Evolutionary conservation across 208 protist species (phyloP).

Genomic region (Borovskyia barvae): DNA sequence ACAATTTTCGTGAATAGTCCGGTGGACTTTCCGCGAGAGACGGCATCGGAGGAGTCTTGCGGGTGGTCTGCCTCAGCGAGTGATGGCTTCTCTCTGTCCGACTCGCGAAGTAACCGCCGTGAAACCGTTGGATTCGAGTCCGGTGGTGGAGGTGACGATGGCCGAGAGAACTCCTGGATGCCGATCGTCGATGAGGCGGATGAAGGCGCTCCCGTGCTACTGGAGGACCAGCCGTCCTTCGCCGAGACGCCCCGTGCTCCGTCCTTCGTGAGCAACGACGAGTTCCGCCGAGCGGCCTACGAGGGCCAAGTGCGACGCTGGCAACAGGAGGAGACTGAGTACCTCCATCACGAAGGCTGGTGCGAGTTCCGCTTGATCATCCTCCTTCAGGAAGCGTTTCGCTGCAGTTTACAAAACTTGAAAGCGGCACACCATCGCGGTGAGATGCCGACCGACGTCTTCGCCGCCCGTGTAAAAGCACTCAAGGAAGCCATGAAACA

Average conservation of each 20-base stretch:
- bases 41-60: not conserved
- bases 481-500: conserved; percentile 5
- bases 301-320: conserved; percentile 23
- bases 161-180: conserved; percentile 15
- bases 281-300: conserved; percentile 21
- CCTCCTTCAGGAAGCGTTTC: conserved; percentile 47
- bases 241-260: not conserved
- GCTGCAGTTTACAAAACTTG: conserved; percentile 13
- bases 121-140: not conserved
- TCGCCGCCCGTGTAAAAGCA: not conserved
- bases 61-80: conserved; percentile 18
- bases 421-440: not conserved
- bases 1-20: no score
- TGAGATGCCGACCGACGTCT: conserved; percentile 2
- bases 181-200: conserved; percentile 26
- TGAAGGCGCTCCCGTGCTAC: not conserved
- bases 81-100: conserved; percentile 19
- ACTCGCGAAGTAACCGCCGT: conserved; percentile 4
- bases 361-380: conserved; percentile 42
- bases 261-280: not conserved
- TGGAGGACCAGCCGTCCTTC: not conserved
- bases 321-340: conserved; percentile 29
- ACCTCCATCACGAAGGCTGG: conserved; percentile 28
- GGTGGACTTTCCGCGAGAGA: conserved; percentile 2
- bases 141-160: not conserved